phyloP scores from a whole-genome alignment of 75 land plant species.

The Pinus albicaulis region DNA sequence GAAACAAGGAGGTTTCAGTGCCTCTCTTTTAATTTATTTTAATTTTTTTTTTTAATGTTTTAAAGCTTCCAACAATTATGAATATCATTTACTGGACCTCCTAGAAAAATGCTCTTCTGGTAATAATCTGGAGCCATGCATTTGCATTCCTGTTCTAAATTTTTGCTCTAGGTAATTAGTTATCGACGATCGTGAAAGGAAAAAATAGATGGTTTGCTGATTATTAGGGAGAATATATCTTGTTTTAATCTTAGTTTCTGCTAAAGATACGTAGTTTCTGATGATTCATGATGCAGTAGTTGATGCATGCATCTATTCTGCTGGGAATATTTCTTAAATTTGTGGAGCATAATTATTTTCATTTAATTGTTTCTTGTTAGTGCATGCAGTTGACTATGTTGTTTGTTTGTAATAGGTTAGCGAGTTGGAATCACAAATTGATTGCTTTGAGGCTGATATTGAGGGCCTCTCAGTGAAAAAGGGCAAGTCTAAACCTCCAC shows the following conservation, averaged over 20 bases:
- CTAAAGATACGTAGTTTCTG: no score
- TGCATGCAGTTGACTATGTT: not conserved
- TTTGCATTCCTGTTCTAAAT: not conserved
- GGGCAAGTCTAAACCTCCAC: conserved; percentile 85
- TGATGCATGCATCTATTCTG: not conserved
- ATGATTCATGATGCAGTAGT: no score
- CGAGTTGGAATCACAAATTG: conserved; percentile 86
- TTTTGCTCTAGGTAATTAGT: not conserved
- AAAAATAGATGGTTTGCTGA: not conserved
- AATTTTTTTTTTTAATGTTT: no score
- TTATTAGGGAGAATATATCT: not conserved
- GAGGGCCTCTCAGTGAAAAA: conserved; percentile 91
- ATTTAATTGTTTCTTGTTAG: not conserved
- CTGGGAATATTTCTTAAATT: not conserved
- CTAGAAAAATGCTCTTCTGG: no score
- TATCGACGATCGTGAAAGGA: not conserved
- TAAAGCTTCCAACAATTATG: no score
- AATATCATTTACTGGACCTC: no score
- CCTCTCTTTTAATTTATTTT: no score
- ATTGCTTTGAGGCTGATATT: conserved; percentile 89
- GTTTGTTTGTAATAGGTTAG: conserved; percentile 53
- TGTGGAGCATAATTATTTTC: not conserved
- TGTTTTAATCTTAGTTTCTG: not conserved
- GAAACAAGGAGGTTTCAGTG: no score
- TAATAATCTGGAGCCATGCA: not conserved